phyloP scores from a whole-genome alignment of 2,329 filamentous ascomycete species.

The Ceratocystis ficicola region DNA sequence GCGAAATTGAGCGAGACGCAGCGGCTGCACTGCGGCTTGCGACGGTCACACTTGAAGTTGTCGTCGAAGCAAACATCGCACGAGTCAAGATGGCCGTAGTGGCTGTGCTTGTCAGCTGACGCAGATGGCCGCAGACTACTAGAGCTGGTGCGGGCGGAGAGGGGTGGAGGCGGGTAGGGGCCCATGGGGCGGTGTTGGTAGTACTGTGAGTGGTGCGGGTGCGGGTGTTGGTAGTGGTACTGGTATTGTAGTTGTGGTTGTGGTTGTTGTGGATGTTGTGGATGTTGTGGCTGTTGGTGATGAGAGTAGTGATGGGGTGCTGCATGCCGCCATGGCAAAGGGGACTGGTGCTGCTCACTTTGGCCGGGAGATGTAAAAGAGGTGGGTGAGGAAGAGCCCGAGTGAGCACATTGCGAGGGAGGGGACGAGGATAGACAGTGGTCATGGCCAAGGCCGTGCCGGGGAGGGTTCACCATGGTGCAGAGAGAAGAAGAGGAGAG shows the following conservation, averaged over 20 bases:
- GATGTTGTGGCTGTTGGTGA: too few relatives aligned
- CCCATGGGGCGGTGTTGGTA: neutral
- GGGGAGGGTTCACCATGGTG: conserved; percentile 12
- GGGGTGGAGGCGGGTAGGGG: conserved; percentile 1
- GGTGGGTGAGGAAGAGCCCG: neutral
- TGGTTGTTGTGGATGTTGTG: neutral
- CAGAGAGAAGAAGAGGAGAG: neutral
- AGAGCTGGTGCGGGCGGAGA: conserved; percentile 3
- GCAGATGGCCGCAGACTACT: conserved; percentile 4
- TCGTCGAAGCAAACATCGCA: conserved; percentile 8
- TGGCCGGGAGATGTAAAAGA: neutral
- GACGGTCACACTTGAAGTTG: conserved; percentile 4
- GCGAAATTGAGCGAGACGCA: conserved; percentile 1
- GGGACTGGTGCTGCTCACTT: neutral
- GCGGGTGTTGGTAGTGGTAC: neutral
- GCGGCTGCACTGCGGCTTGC: conserved; percentile 6
- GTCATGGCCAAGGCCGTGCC: neutral
- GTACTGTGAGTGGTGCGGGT: neutral
- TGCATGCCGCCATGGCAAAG: neutral
- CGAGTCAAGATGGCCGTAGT: neutral
- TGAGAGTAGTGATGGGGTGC: neutral
- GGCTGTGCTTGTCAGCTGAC: neutral
- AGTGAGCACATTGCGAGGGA: conserved; percentile 7
- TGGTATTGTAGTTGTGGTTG: neutral
- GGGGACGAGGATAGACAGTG: conserved; percentile 10